Conservation (phyloP, 306 rosid genomes). For the Luffa acutangula region DNA sequence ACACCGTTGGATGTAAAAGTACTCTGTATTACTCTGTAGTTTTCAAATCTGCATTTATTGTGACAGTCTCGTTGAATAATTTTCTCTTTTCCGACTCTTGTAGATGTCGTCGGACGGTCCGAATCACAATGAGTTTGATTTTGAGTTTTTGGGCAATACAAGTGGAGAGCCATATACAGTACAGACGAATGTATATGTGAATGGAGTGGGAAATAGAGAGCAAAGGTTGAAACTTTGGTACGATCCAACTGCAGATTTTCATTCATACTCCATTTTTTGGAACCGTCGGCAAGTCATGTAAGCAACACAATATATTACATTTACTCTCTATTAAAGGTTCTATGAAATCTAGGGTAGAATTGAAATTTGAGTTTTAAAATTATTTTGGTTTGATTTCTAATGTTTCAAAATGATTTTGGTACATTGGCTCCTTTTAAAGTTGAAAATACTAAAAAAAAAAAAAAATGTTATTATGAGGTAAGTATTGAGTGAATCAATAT, state of each 20-base stretch:
- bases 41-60: no score
- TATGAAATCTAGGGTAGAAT: background rate
- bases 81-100: background rate
- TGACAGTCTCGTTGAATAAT: background rate
- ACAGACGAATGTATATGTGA: slow-evolving; percentile 79
- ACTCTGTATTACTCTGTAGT: no score
- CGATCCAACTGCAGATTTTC: slow-evolving; percentile 75
- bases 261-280: slow-evolving; percentile 76
- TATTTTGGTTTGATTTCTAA: no score
- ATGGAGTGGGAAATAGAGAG: slow-evolving; percentile 85
- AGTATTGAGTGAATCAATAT: no score
- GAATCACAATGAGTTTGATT: slow-evolving; percentile 79
- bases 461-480: no score
- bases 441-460: no score
- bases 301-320: slow-evolving; percentile 9
- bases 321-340: background rate
- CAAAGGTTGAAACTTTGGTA: slow-evolving; percentile 92
- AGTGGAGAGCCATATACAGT: slow-evolving; percentile 85
- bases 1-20: background rate
- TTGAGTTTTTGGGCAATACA: slow-evolving; percentile 84
- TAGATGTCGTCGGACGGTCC: slow-evolving; percentile 95
- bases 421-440: no score
- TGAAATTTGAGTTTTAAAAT: background rate
- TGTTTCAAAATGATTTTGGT: no score
- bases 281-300: slow-evolving; percentile 87